These are phyloP conservation scores for Epichloe gansuensis DNA, from an alignment of 2,329 filamentous ascomycete species.

Conservation along the genomic window DNA sequence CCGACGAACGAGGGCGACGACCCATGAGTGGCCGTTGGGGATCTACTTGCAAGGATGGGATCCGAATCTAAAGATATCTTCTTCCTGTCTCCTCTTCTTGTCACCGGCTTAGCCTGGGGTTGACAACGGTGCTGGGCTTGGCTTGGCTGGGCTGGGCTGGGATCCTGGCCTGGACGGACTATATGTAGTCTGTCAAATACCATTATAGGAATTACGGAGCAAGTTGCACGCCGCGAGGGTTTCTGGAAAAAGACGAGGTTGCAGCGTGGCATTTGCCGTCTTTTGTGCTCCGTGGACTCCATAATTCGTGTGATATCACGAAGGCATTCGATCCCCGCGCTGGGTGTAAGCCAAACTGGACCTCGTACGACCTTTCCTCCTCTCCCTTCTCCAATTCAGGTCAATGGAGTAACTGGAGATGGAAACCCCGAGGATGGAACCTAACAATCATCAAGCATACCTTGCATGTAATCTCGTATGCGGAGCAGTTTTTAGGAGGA, in stretches of 20 bases:
- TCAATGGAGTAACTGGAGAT: neutral
- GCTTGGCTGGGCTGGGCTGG: neutral
- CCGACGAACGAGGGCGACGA: neutral
- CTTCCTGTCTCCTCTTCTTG: neutral
- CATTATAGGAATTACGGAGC: neutral
- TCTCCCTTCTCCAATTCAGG: no score
- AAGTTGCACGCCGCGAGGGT: no score
- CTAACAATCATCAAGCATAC: no score
- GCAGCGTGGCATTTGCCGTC: no score
- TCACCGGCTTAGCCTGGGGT: no score
- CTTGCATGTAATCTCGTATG: no score
- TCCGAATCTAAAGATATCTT: neutral
- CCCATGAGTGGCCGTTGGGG: neutral
- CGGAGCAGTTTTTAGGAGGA: no score
- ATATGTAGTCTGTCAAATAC: neutral
- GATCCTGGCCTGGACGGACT: neutral
- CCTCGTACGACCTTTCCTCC: neutral
- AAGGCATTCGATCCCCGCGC: neutral
- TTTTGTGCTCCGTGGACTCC: no score
- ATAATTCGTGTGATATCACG: neutral
- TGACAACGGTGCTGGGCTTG: no score
- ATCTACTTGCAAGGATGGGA: neutral
- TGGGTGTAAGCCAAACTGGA: neutral
- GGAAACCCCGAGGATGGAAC: neutral
- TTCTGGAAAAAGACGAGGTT: no score